Evolutionary conservation across 306 rosid genomes (phyloP), one percentile per base, ranked within the genome.

Genomic region (Purshia tridentata): DNA sequence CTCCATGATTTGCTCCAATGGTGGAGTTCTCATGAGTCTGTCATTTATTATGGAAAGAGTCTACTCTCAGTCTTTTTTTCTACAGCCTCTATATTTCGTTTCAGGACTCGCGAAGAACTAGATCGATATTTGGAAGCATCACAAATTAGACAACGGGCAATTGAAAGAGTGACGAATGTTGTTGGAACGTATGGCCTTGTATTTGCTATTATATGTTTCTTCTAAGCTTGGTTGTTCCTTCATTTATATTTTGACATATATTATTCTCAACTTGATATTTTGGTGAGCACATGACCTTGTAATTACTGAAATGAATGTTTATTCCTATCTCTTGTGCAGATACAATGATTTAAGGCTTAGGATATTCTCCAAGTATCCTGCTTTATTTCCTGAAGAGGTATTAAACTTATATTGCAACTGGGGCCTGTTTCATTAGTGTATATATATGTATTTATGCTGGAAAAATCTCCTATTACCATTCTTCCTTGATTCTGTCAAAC

Each of bases 81-180:
- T 56, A 65, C 58, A 76, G 81, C 73, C 65, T 83, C 46, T 77
- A 49, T 64, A 48, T 85, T 39, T 81, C 70, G 37, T 91, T 91
- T 91, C 92, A 93, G 98, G 98, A 85, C 96, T 50, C 92, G 80
- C 2, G 92, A 84, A 54, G 98, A 93, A 67, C 94, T 93, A 50
- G 98, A 93, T 85, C 88, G 94, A 20, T 93, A 91, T 76, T 85
- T 93, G 88, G 94, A 93, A 83, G 98, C 98, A 80, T 93, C 98
- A 2, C 97, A 85, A 70, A 93, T 91, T 73, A 84, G 96, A 84
- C 94, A 91, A 74, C 77, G 97, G 81, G 98, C 97, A 45, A 86
- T 88, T 54, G 97, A 91, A 77, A 86, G 97, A 85, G 83, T 88
- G 63, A 86, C 88, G 41, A 86, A 91, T 89, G 97, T 93, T 65